Base-by-base conservation (phyloP, 202 grass and related monocot species). In the Panicum hallii region DNA sequence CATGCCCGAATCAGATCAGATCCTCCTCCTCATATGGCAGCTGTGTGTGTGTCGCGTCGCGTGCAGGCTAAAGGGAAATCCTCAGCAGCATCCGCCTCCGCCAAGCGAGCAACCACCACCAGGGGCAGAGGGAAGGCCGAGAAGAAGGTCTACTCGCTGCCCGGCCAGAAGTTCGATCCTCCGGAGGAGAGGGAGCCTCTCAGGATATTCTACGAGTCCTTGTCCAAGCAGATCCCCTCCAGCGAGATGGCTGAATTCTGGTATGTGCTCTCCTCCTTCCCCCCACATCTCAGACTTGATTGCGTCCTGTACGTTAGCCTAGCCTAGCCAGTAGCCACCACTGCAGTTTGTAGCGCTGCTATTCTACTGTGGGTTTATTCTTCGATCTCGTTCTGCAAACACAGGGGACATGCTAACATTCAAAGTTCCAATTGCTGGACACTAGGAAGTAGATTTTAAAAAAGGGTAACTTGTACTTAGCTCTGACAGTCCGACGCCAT, bases 221-320 rank as follows among this genome's bases (percentile, higher is more conserved):
- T 99, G 66, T 94, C 91, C 66, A 88, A 90, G 82, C 96, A 99
- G 91, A 99, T 94, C 78, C 96, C 96, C 44, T 92, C 96, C 17
- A 99, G 96, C 26, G 96, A 99, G 84, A 99, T 99, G 91, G 93
- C 96, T 72, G 84, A 96, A 77, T 89, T 94, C 90, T 96, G 93
- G 96, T 99, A 87, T 43, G 48, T 80, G 2, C 2, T 45, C 79
- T 56, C 36, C 16, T 9, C 22, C 10, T 60, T 28, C 44, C 43
- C 11, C 7, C 26, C 62, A 9, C 10, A 7, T 20, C 23, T 75
- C n/a, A 34, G 5, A 4, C 19, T 38, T 16, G 16, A 11, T 80
- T 41, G 48, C 64, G 30, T 62, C 23, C 41, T 44, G 11, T 72
- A 7, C 22, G 11, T 3, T 2, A 32, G 23, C 9, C 11, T 11